These are phyloP conservation scores for Phoenix dactylifera DNA, from an alignment of 176 grass and related monocot species.

Conservation along the genomic window DNA sequence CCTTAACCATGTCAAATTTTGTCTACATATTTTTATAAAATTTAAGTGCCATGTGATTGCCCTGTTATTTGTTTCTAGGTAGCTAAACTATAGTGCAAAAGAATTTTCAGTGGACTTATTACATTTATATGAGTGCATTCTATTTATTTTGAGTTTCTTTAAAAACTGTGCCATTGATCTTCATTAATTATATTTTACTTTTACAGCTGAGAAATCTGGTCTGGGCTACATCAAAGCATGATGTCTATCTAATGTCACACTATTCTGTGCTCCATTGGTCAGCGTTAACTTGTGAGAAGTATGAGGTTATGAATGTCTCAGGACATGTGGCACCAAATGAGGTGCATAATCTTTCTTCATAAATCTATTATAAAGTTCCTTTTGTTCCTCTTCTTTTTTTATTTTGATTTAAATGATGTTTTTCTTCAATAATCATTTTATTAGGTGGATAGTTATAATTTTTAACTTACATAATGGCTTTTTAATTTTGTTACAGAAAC, in stretches of 20 bases:
- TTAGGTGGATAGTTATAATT: no score
- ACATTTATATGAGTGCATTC: no score
- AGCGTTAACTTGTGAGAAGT: conserved; percentile 4
- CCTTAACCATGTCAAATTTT: no score
- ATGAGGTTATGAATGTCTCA: conserved; percentile 14
- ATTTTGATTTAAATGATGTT: no score
- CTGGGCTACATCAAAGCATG: conserved; percentile 22
- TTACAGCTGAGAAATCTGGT: conserved; percentile 21
- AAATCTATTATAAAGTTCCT: background rate
- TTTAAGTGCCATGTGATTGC: no score
- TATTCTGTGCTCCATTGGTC: conserved; percentile 14
- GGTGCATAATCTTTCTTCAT: background rate
- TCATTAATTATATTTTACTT: background rate
- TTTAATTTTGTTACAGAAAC: conserved; percentile 8
- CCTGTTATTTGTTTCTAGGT: no score
- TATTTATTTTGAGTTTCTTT: no score
- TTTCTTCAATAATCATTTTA: no score
- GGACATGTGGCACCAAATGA: conserved; percentile 14
- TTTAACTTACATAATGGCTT: background rate
- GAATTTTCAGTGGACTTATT: no score
- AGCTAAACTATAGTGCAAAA: no score
- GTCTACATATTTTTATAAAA: no score
- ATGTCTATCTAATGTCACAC: conserved; percentile 20
- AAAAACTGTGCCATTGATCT: no score
- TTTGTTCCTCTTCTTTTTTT: background rate